Base-by-base conservation (phyloP, 805 yeast species). In the Kodamaea hsintzibuensis region DNA sequence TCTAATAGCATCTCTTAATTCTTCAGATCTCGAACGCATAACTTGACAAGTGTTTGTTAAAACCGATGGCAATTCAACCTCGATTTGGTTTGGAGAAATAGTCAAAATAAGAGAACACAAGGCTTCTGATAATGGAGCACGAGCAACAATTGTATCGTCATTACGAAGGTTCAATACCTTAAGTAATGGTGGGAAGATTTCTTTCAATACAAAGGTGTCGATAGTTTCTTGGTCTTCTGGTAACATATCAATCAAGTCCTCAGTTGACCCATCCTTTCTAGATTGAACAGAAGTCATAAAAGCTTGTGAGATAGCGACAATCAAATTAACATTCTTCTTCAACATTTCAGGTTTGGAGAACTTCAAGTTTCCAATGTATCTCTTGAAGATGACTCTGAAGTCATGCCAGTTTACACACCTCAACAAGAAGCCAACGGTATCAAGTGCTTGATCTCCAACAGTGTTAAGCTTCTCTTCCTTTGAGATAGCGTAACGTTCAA, bases 11-110 rank as follows among this genome's bases (percentile, higher is more conserved):
- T 95, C 97, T 72, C 99, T 84, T 42, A 92, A 75, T 56, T 88
- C 96, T 67, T 91, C 97, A 2, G 92, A 82, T 64, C 90, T 83
- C 25, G 95, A 83, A 60, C 97, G 80, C 67, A 95, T 76, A 30
- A 90, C 87, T 66, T 93, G 98, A 67, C 97, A 91, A n/a, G 91
- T 79, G 58, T 85, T 83, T 0, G 97, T 89, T 58, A 95, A 76
- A 10, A 88, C 80, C 19, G 96, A 95, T 0, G 98, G 96, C 19
- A 95, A 77, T 49, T 84, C 82, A 3, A 76, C 63, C 16, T 79
- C 80, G 25, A 89, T 73, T 19, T 76, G 73, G 1, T 82, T 85
- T 9, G 78, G 75, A 0, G 87, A 74, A 42, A 93, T 76, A 49
- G 90, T 83, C 60, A 83, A 73, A 22, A 89, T 70, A 55, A 89